Percentiles rank a stretch among this genome's conserved stretches.
Evolutionary conservation across 2,329 filamentous ascomycete genomes (phyloP).

Genomic region (Alternaria ethzedia): DNA sequence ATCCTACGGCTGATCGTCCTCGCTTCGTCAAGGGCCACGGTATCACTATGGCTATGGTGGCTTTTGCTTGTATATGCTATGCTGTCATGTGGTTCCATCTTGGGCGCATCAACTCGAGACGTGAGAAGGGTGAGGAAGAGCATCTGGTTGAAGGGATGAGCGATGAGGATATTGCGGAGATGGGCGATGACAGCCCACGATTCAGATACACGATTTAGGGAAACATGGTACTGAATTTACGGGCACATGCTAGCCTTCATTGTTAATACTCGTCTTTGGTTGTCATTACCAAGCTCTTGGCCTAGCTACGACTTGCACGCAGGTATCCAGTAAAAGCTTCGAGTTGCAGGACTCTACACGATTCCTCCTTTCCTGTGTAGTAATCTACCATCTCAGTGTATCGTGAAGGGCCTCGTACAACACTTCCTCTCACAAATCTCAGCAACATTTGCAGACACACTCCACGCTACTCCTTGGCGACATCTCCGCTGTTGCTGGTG

Average conservation of each 20-base stretch:
- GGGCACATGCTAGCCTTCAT: neutral
- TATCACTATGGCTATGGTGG: slow-evolving; percentile 59
- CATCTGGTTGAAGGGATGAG: slow-evolving; percentile 48
- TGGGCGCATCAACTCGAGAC: slow-evolving; percentile 44
- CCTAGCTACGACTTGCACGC: too few relatives aligned
- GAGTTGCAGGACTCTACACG: neutral
- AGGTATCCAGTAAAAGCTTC: neutral
- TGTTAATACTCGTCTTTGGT: too few relatives aligned
- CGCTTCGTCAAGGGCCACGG: slow-evolving; percentile 60
- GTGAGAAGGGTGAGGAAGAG: slow-evolving; percentile 51
- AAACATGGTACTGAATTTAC: neutral
- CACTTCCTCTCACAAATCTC: neutral
- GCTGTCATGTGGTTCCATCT: slow-evolving; percentile 49
- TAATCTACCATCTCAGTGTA: neutral
- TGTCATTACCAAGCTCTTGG: too few relatives aligned
- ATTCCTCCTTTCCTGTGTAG: neutral
- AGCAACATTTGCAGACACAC: neutral
- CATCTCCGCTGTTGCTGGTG: neutral
- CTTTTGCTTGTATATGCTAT: slow-evolving; percentile 48
- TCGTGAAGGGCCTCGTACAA: neutral
- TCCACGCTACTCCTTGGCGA: neutral
- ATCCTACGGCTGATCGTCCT: slow-evolving; percentile 53
- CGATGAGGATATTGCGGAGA: slow-evolving; percentile 52
- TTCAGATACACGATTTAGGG: slow-evolving; percentile 49
- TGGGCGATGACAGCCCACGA: slow-evolving; percentile 55